These are phyloP conservation scores for Raddia guianensis DNA, from an alignment of 176 grass and related monocot species.

Conservation along the genomic window DNA sequence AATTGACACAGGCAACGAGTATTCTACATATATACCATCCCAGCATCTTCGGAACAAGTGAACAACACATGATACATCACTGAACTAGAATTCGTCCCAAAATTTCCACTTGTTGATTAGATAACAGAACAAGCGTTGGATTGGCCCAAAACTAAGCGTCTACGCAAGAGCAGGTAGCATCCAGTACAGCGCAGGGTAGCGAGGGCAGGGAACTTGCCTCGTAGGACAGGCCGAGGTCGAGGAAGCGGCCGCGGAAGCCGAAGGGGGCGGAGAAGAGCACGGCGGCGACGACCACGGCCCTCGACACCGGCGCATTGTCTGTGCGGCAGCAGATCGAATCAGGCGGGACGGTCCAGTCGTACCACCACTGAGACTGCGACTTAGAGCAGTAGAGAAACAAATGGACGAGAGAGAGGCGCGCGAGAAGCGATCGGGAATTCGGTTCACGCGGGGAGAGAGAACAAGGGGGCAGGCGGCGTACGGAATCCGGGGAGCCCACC, in stretches of 20 bases:
- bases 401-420: not conserved
- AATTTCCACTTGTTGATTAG: not conserved
- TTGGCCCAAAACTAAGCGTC: no score
- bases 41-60: constrained; percentile 5
- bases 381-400: not conserved
- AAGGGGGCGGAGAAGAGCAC: constrained; percentile 72
- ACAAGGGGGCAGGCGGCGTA: constrained; percentile 24
- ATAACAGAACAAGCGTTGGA: not conserved
- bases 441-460: not conserved
- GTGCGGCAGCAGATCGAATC: constrained; percentile 26
- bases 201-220: constrained; percentile 51
- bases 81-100: not conserved
- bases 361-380: not conserved
- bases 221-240: constrained; percentile 76
- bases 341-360: not conserved
- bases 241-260: constrained; percentile 61
- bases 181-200: not conserved
- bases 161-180: not conserved
- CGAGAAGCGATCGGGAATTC: not conserved
- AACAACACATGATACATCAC: not conserved
- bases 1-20: constrained; percentile 1
- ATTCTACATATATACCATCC: not conserved
- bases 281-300: constrained; percentile 62
- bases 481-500: constrained; percentile 85
- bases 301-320: constrained; percentile 94